Base-by-base conservation (phyloP, 2,329 filamentous ascomycete genomes). In the Monosporascus sp. region DNA sequence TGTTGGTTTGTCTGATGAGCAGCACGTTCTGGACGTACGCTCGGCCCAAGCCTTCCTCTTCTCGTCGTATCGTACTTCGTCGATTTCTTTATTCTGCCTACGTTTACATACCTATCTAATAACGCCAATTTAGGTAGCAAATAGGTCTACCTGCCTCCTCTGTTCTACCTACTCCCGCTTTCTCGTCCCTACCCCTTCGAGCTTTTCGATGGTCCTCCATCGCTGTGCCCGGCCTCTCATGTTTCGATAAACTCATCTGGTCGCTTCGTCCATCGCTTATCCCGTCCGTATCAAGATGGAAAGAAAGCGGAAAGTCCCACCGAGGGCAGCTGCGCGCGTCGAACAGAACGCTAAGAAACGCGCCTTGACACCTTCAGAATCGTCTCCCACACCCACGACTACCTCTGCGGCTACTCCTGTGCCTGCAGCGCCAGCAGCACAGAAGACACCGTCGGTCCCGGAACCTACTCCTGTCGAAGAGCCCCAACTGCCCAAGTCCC, bases 271-370 rank as follows among this genome's bases (percentile, higher is more conserved):
- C 6, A 15, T 46, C 14, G n/a, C 22, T 22, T 46, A 22, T 46
- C 17, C 22, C 20, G n/a, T 41, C 3, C 24, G 11, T n/a, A 18
- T 7, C 43, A 40, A 50, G 43, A 86, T 86, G 82, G 84, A 87
- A 72, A 79, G 74, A 67, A 86, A 86, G 73, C 78, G 84, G 66
- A 87, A 85, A 72, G 71, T 86, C 56, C 83, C 84, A 22, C 77
- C 84, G 43, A 78, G 84, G 65, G 80, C 81, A 51, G 79, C 82
- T 45, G 81, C 84, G 59, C 78, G 84, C 60, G 75, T 76, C 54
- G 84, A 87, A 60, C 77, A 80, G 54, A 76, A 75, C 51, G 74
- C 78, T 51, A 87, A 86, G 72, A 84, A 80, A 65, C 77, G 82
- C 59, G 82, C 76, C 50, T 69, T 76, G 26, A 83, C 80, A 18